A percentile compares a stretch with the other conserved stretches of the same genome.
phyloP scores from a whole-genome alignment of 352 stramenopile genomes.

The Phytophthora aleatoria region DNA sequence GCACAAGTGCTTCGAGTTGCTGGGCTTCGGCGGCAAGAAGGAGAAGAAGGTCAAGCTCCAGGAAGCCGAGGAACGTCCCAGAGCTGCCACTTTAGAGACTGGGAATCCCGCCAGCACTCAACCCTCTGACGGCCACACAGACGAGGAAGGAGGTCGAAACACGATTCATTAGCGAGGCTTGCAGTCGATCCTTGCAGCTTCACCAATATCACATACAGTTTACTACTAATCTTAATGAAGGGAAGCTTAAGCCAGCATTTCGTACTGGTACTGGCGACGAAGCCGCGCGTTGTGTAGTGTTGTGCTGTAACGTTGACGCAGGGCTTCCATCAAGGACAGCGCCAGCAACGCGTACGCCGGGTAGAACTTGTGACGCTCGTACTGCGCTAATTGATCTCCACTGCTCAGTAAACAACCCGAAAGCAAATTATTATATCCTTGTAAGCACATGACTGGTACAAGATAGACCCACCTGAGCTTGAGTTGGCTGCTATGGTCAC shows the following conservation, averaged over 20 bases:
- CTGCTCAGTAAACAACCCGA: conserved; percentile 15
- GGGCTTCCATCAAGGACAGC: conserved; percentile 72
- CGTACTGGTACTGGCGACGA: conserved; percentile 69
- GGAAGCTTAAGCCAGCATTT: conserved; percentile 34
- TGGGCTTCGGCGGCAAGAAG: conserved; percentile 32
- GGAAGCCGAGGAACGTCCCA: not conserved
- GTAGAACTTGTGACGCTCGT: conserved; percentile 76
- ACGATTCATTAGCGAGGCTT: conserved; percentile 25
- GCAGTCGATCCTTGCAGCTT: too few species aligned
- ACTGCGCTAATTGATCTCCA: conserved; percentile 49
- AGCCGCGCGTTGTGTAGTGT: conserved; percentile 56
- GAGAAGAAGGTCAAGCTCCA: conserved; percentile 25
- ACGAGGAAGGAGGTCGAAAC: conserved; percentile 16
- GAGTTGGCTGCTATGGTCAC: conserved; percentile 66
- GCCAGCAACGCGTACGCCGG: conserved; percentile 71
- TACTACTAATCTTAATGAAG: not conserved
- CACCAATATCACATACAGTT: too few species aligned
- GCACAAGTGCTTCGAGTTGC: conserved; percentile 28
- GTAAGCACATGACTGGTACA: not conserved
- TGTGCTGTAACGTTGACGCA: conserved; percentile 80
- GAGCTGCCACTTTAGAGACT: conserved; percentile 21
- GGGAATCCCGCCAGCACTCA: not conserved
- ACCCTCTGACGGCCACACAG: not conserved
- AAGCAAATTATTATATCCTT: not conserved
- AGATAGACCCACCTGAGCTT: conserved; percentile 52